Base-by-base conservation (phyloP, 805 yeast species). In the Grigorovia humatica region DNA sequence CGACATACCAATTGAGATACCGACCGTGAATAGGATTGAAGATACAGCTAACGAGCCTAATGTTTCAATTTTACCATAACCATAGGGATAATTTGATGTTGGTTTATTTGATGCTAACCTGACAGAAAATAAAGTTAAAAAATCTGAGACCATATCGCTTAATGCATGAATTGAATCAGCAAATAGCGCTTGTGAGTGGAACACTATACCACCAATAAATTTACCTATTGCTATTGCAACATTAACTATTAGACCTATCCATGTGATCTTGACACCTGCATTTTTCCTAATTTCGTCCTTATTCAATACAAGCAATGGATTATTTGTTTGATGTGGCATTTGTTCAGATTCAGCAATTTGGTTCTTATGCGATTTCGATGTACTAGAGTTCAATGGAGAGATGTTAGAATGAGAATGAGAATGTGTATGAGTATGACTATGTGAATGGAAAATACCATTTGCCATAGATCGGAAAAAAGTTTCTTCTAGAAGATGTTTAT, bases 101-200 rank as follows among this genome's bases (percentile, higher is more conserved):
- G 90, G 84, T 4, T 77, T 70, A 59, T 79, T 79, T 6, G 76
- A 68, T 9, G 95, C 83, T 44, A 85, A 80, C 43, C 87, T 82
- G 17, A 93, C 96, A 0, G 98, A 91, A 9, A 88, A 83, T 52
- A 91, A 73, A 0, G 99, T 91, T 57, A 93, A 72, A 48, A 90
- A 79, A 66, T 91, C 99, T 11, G 95, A 86, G 15, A 93, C 78
- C 74, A 90, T 74, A 68, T 91, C 99, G 48, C 93, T 83, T 27
- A 88, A 74, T 0, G 98, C 90, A 69, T 91, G 99, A 30, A 88
- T 83, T 1, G 97, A 90, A 69, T 91, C 99, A 1, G 99, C 99
- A 49, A 90, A 67, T 52, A 91, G 76, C 2, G 96, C 90, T 65
- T 89, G 96, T 0, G 98, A 93, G 65, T 93, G 96, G 77, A 91